A percentile compares a stretch with the other conserved stretches of the same genome.
Conservation (phyloP, 2,329 filamentous ascomycete species). For the Acephala macrosclerotiorum region DNA sequence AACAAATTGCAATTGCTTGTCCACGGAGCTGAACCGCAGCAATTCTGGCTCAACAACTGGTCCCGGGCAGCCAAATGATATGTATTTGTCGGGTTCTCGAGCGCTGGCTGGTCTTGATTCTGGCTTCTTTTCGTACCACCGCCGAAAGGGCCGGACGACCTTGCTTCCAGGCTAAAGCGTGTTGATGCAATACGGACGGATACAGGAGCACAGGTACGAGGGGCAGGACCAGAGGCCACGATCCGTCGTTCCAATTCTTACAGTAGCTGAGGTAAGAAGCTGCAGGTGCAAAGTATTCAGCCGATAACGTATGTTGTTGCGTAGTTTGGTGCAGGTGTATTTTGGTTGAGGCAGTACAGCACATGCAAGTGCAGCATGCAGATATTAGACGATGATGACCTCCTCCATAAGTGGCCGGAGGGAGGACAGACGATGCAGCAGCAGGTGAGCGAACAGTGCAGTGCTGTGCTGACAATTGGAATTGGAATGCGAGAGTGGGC, state of each 20-base stretch:
- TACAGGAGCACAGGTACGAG: neutral
- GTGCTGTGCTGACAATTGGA: constrained; percentile 6
- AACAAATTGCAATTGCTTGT: constrained; percentile 18
- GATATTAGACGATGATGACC: constrained; percentile 4
- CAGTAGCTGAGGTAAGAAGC: constrained; percentile 20
- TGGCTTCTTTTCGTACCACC: constrained; percentile 8
- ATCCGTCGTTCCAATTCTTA: neutral
- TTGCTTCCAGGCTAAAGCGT: constrained; percentile 1
- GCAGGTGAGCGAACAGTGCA: neutral
- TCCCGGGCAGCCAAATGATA: neutral
- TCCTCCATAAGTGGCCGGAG: constrained; percentile 4
- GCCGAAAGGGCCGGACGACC: constrained; percentile 8
- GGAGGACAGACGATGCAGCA: neutral
- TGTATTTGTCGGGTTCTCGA: constrained; percentile 6
- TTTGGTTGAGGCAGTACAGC: constrained; percentile 19
- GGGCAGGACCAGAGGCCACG: neutral
- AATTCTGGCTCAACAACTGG: neutral
- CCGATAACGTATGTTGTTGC: neutral
- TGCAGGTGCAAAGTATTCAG: constrained; percentile 9
- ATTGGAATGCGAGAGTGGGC: constrained; percentile 2
- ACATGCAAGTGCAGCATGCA: constrained; percentile 8
- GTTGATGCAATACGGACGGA: neutral
- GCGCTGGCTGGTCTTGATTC: neutral
- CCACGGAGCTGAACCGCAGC: constrained; percentile 9
- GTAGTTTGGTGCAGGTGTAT: constrained; percentile 1